phyloP scores from a whole-genome alignment of 352 stramenopile species.

The Halophytophthora batemanensis region DNA sequence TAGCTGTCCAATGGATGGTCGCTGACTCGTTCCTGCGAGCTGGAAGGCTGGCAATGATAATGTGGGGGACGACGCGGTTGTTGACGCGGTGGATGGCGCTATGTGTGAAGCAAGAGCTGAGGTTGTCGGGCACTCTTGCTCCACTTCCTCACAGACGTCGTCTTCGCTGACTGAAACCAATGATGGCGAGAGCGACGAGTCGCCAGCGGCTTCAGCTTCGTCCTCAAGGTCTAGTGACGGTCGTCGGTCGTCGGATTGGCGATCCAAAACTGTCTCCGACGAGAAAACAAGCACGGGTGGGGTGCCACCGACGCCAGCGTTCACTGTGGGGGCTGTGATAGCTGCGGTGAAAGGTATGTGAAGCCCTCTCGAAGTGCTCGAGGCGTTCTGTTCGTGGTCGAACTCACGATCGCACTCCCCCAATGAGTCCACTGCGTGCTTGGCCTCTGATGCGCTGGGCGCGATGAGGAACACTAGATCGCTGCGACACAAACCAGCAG shows the following conservation, averaged over 20 bases:
- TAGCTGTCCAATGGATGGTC: background rate
- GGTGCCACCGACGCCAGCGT: background rate
- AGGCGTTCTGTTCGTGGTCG: background rate
- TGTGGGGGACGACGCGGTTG: background rate
- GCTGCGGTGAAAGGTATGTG: background rate
- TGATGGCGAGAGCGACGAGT: background rate
- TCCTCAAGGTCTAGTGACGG: conserved; percentile 23
- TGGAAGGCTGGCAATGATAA: background rate
- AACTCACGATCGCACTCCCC: conserved; percentile 5
- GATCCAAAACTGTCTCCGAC: conserved; percentile 43
- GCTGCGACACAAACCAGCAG: conserved; percentile 5
- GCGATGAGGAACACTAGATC: conserved; percentile 57
- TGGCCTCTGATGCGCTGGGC: conserved; percentile 36
- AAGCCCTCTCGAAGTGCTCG: background rate
- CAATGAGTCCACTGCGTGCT: conserved; percentile 38
- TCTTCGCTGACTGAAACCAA: background rate
- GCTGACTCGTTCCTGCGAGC: no score
- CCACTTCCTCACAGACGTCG: background rate
- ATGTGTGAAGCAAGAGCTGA: background rate
- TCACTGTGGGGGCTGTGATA: background rate
- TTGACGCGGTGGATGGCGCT: background rate
- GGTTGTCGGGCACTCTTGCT: background rate
- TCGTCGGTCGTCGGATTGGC: conserved; percentile 34
- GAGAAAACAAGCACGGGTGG: conserved; percentile 46
- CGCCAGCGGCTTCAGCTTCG: background rate